Evolutionary conservation across 2,329 filamentous ascomycete genomes (phyloP).

Genomic region (Ciborinia camelliae): DNA sequence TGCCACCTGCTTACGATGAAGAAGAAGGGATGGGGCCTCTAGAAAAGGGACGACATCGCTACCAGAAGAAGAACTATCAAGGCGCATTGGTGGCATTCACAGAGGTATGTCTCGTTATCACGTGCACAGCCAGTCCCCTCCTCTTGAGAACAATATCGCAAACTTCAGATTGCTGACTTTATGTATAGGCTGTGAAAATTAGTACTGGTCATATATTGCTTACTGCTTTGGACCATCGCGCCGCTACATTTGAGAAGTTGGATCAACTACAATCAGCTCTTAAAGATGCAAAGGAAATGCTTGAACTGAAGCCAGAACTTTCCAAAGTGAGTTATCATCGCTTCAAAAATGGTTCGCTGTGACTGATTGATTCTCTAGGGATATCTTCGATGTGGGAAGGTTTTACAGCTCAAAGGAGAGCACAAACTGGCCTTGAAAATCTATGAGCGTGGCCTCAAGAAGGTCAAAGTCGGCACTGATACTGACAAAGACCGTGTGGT

Average conservation of each 20-base stretch:
- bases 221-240: constrained; percentile 37
- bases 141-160: neutral
- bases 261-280: constrained; percentile 32
- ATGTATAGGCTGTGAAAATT: constrained; percentile 29
- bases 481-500: constrained; percentile 33
- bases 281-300: constrained; percentile 37
- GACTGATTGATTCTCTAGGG: constrained; percentile 27
- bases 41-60: constrained; percentile 33
- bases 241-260: constrained; percentile 38
- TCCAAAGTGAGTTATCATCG: constrained; percentile 30
- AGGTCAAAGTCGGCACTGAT: constrained; percentile 36
- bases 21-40: constrained; percentile 32
- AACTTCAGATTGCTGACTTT: constrained; percentile 13
- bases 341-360: neutral
- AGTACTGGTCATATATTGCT: constrained; percentile 32
- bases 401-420: constrained; percentile 34
- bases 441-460: constrained; percentile 37
- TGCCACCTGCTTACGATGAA: constrained; percentile 15
- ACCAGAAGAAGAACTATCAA: constrained; percentile 33
- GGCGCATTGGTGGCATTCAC: constrained; percentile 33
- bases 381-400: constrained; percentile 38
- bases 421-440: constrained; percentile 36
- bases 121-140: neutral
- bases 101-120: constrained; percentile 25
- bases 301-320: constrained; percentile 34